Conservation (phyloP, 352 stramenopile species). For the Pythium diclinum region DNA sequence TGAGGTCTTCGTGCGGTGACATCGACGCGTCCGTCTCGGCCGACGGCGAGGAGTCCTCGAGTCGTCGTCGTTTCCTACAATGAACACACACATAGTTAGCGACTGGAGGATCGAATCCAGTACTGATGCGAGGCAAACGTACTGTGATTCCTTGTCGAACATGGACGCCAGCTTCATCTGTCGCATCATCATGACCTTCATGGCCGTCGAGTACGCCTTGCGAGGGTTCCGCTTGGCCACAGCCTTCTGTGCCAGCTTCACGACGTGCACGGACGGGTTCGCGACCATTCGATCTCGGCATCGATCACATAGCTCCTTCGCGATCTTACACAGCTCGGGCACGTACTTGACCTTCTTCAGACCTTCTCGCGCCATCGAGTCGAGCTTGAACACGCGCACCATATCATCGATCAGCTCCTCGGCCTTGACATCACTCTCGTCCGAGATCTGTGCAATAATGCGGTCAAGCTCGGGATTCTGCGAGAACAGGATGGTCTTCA, state of each 20-base stretch:
- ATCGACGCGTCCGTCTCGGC: slow-evolving; percentile 62
- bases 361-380: slow-evolving; percentile 74
- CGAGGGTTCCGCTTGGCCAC: slow-evolving; percentile 69
- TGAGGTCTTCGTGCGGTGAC: slow-evolving; percentile 67
- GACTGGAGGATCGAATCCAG: background rate
- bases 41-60: slow-evolving; percentile 58
- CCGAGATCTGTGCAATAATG: slow-evolving; percentile 53
- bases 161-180: slow-evolving; percentile 79
- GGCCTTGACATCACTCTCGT: slow-evolving; percentile 55
- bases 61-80: slow-evolving; percentile 71
- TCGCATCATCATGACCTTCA: slow-evolving; percentile 85
- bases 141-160: slow-evolving; percentile 71
- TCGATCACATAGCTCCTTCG: slow-evolving; percentile 72
- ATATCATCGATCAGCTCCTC: slow-evolving; percentile 59
- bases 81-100: background rate
- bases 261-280: slow-evolving; percentile 79
- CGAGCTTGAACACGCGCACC: slow-evolving; percentile 70
- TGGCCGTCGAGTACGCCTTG: slow-evolving; percentile 78
- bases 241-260: slow-evolving; percentile 77
- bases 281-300: slow-evolving; percentile 78
- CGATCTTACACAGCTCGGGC: slow-evolving; percentile 67
- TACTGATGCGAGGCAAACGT: slow-evolving; percentile 31
- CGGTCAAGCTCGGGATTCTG: slow-evolving; percentile 33
- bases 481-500: slow-evolving; percentile 37
- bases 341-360: slow-evolving; percentile 58